Base-by-base conservation (phyloP, 2,329 filamentous ascomycete genomes). In the Neofusicoccum laricinum region DNA sequence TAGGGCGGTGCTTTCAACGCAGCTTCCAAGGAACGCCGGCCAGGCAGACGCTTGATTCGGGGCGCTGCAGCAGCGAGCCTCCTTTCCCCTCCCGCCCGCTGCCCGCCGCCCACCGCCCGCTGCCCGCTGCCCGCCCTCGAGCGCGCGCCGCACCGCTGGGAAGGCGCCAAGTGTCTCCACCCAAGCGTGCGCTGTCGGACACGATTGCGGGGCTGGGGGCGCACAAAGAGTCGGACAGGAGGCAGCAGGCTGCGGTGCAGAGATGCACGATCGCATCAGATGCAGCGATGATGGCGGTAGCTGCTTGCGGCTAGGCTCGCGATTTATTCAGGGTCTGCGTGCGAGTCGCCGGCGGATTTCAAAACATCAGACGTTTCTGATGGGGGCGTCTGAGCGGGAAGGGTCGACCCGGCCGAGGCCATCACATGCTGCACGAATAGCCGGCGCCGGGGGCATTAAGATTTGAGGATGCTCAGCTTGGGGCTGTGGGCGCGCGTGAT, bases 281-380 rank as follows among this genome's bases (percentile, higher is more conserved):
- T 45, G 53, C 53, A 58, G 38, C 25, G 19, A 19, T 57, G 51
- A 57, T 57, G 51, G 38, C 51, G 21, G 53, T 58, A 58, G 53
- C 53, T 58, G 53, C 38, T 58, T 58, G 53, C 38, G 53, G 40
- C 53, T 58, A 58, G 53, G 19, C 38, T 3, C 17, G 38, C 11
- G 53, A 45, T 58, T 58, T 58, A 58, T 58, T 58, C 53, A 58
- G 53, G 53, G 53, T 58, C 53, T 58, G 34, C 50, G 50, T 32
- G 19, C 49, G 51, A 40, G 51, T 45, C 50, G 34, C 10, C 34
- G 34, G 8, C 1, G 17, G 17, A 53, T 38, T 40, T 15, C 51
- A 43, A 45, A 57, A 43, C 51, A 45, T 43, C 15, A 25, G 25
- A 30, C 38, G 53, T 58, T 58, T 45, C 38, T 41, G 17, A 55